Evolutionary conservation across 139 green algal genomes (phyloP).

Genomic region (Chlorella sp.): DNA sequence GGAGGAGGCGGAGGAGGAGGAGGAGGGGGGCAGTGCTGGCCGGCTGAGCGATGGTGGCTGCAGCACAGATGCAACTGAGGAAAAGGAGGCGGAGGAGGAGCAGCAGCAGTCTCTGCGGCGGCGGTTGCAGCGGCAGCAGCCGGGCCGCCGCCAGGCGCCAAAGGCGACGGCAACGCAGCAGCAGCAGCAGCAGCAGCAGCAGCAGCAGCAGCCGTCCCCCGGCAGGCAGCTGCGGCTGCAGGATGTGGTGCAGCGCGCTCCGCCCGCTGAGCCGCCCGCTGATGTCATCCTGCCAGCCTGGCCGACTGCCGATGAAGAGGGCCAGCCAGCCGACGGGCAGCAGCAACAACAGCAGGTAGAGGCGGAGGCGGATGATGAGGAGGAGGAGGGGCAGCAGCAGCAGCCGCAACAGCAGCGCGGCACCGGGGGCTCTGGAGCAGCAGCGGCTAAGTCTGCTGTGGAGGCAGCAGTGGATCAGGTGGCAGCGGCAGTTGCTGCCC

Average conservation of each 20-base stretch:
- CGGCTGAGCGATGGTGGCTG: not conserved
- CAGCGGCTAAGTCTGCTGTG: not conserved
- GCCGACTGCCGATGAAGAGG: not conserved
- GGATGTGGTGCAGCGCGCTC: too few relatives aligned
- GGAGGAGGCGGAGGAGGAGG: not conserved
- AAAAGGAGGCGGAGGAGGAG: not conserved
- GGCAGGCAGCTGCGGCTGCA: too few relatives aligned
- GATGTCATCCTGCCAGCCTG: too few relatives aligned
- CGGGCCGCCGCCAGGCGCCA: not conserved
- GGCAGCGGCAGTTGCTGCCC: not conserved
- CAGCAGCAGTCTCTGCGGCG: not conserved
- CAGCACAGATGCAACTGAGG: not conserved
- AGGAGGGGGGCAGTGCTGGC: not conserved
- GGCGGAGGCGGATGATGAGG: not conserved
- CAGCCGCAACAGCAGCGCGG: not conserved
- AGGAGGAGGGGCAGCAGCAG: not conserved
- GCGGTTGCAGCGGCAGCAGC: not conserved
- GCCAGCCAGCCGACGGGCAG: not conserved
- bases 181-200: not conserved
- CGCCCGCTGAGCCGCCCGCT: too few relatives aligned
- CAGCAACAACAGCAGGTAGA: not conserved
- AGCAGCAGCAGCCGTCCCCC: too few relatives aligned
- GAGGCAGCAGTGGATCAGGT: not conserved
- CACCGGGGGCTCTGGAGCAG: not conserved
- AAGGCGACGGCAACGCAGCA: not conserved